phyloP scores from a whole-genome alignment of 225 moss, liverwort and hornwort genomes.

The Pleurozium schreberi region DNA sequence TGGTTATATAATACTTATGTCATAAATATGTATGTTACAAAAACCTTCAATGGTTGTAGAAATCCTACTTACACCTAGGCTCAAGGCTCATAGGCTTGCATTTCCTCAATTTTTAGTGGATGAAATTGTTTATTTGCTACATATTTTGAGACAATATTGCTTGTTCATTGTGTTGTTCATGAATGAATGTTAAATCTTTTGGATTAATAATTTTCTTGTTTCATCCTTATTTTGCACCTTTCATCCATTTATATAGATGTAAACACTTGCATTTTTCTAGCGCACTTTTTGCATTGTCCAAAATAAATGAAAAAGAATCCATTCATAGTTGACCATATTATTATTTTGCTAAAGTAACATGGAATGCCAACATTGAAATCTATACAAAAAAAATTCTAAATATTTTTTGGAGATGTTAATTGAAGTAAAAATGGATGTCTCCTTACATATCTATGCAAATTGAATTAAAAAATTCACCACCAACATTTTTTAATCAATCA shows the following conservation, averaged over 20 bases:
- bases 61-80: no score
- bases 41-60: no score
- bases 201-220: not conserved
- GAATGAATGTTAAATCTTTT: not conserved
- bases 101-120: not conserved
- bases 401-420: not conserved
- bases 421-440: not conserved
- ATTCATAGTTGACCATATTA: not conserved
- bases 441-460: not conserved
- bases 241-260: not conserved
- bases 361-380: not conserved
- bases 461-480: not conserved
- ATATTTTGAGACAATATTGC: not conserved
- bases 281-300: fast-evolving
- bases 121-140: not conserved
- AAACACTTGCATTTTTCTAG: not conserved
- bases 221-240: not conserved
- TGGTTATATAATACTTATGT: no score
- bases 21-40: no score
- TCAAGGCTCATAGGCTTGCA: no score
- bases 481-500: not conserved
- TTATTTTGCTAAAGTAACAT: not conserved
- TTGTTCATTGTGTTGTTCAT: not conserved
- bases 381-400: not conserved
- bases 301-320: not conserved